phyloP scores from a whole-genome alignment of 2,329 filamentous ascomycete genomes.

The Fusarium chuoi region DNA sequence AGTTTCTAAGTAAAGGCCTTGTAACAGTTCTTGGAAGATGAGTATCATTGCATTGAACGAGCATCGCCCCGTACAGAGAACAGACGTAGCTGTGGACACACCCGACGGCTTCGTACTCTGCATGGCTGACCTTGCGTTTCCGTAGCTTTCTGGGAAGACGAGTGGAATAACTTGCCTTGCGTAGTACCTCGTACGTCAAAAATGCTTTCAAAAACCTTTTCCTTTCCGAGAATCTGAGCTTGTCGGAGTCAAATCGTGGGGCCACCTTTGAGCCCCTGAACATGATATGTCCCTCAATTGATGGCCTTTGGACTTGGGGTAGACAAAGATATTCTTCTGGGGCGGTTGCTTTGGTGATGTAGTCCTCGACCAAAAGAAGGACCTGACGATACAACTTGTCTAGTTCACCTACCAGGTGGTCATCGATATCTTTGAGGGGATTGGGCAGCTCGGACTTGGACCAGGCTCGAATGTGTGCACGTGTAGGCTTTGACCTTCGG shows the following conservation, averaged over 20 bases:
- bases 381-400: background rate
- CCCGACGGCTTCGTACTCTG: background rate
- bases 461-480: background rate
- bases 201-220: constrained; percentile 17
- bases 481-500: too few species aligned
- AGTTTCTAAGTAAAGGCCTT: background rate
- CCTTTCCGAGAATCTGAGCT: constrained; percentile 2
- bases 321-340: constrained; percentile 21
- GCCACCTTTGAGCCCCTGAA: constrained; percentile 3
- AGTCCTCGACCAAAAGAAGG: constrained; percentile 24
- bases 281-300: background rate
- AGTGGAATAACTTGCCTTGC: background rate
- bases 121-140: rapidly evolving
- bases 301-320: background rate
- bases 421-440: background rate
- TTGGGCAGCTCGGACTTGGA: background rate
- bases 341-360: constrained; percentile 27
- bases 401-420: background rate
- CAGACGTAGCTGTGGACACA: constrained; percentile 19
- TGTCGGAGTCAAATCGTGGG: background rate
- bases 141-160: background rate
- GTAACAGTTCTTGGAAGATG: background rate
- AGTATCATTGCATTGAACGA: background rate
- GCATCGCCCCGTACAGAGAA: constrained; percentile 25
- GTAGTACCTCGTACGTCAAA: constrained; percentile 5